A percentile compares a stretch with the other conserved stretches of the same genome.
These are phyloP conservation scores for Microthyrium microscopicum DNA, from an alignment of 2,329 filamentous ascomycete species.

Conservation along the genomic window DNA sequence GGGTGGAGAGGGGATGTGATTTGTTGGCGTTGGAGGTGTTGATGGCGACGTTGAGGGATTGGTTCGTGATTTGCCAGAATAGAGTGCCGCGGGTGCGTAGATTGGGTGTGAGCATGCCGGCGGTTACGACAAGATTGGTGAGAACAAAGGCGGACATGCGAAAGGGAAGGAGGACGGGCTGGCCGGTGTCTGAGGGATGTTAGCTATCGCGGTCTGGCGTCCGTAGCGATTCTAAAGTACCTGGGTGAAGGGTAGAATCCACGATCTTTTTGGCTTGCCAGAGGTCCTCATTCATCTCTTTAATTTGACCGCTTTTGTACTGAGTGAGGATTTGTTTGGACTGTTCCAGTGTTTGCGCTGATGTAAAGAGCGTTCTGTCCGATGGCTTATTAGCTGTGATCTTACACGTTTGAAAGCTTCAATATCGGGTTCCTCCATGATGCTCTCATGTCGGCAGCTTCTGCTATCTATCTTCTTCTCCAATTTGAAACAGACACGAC, in stretches of 20 bases:
- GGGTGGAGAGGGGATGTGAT: conserved; percentile 68
- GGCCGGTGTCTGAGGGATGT: conserved; percentile 56
- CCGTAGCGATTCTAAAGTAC: conserved; percentile 33
- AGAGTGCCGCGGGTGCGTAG: conserved; percentile 71
- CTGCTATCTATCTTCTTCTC: no score
- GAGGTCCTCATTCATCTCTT: conserved; percentile 72
- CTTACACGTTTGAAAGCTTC: not conserved
- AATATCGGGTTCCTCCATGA: not conserved
- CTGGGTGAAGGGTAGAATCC: conserved; percentile 88
- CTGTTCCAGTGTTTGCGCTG: conserved; percentile 60
- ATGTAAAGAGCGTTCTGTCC: conserved; percentile 75
- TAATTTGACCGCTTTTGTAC: conserved; percentile 73
- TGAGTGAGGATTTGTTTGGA: conserved; percentile 66
- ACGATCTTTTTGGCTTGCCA: conserved; percentile 96
- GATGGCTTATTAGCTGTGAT: not conserved
- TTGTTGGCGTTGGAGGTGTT: conserved; percentile 98
- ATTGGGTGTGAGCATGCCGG: conserved; percentile 88
- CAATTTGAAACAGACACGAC: no score
- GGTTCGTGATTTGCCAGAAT: conserved; percentile 89
- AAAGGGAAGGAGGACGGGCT: conserved; percentile 84
- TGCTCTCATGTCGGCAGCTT: not conserved
- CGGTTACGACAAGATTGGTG: conserved; percentile 86
- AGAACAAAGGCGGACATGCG: conserved; percentile 94
- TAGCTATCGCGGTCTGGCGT: conserved; percentile 8
- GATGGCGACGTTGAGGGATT: conserved; percentile 95